Evolutionary conservation across 768 basidiomycete species (phyloP).

Genomic region (Russula foetens): DNA sequence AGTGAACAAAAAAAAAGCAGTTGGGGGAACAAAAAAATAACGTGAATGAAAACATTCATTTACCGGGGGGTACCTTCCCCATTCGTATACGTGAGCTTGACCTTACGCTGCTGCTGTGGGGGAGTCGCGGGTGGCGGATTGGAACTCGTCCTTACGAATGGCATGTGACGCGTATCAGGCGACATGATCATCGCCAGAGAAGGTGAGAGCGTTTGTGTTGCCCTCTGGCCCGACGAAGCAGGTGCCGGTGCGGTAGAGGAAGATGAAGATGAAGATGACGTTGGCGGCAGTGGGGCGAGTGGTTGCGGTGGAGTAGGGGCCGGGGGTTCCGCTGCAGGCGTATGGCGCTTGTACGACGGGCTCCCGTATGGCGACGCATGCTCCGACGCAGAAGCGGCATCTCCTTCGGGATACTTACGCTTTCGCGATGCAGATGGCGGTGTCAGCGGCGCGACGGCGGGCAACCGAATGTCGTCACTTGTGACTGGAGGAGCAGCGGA

Average conservation of each 20-base stretch:
- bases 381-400: neutral
- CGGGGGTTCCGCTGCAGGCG: constrained; percentile 20
- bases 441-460: constrained; percentile 10
- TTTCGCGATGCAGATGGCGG: constrained; percentile 25
- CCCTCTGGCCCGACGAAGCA: constrained; percentile 26
- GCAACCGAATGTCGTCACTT: constrained; percentile 2
- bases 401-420: constrained; percentile 29
- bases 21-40: neutral
- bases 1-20: neutral
- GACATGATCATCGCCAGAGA: constrained; percentile 58
- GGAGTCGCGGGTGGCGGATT: constrained; percentile 10
- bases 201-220: constrained; percentile 44
- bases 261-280: neutral
- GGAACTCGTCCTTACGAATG: constrained; percentile 17
- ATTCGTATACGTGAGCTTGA: constrained; percentile 16
- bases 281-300: neutral
- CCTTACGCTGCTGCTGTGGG: constrained; percentile 20
- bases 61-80: constrained; percentile 13
- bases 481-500: neutral
- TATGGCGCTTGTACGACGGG: constrained; percentile 14
- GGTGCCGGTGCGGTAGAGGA: neutral
- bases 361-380: constrained; percentile 10
- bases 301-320: neutral
- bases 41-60: neutral
- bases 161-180: constrained; percentile 30